Base-by-base conservation (phyloP, 768 basidiomycete genomes). In the Pholiota molesta region DNA sequence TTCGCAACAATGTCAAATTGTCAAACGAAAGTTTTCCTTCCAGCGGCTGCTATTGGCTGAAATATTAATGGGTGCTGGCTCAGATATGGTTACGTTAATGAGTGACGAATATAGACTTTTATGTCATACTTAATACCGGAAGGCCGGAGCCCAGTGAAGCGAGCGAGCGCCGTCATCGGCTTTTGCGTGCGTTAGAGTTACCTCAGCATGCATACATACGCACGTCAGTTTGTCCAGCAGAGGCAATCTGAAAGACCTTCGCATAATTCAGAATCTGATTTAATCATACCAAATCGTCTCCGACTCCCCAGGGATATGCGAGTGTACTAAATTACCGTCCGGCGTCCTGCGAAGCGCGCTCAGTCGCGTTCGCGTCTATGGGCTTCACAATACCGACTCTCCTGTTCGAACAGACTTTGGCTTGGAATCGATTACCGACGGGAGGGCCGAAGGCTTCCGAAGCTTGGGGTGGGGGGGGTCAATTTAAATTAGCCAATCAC, bases 21-120 rank as follows among this genome's bases (percentile, higher is more conserved):
- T 57, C 40, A 42, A 56, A 42, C 21, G 26, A 39, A 21, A 19
- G 23, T 49, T 17, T 23, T 37, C 31, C 29, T 47, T 58, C 33
- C 42, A n/a, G 10, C 31, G 57, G 11, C 23, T 21, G 11, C 47
- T 21, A 49, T 49, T 49, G 47, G 23, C 47, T 49, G 47, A 21
- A 49, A 49, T 23, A 49, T 7, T 7, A 23, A 14, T 13, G 21
- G 26, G 26, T 49, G 47, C 23, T 49, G 19, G 47, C 47, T 49
- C n/a, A 13, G 14, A 17, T 53, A 45, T 44, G 56, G 47, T 58
- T 58, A 58, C 57, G 57, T 51, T 29, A 58, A 35, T 26, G 23
- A 29, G 47, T 49, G 45, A 51, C 57, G 42, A 57, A 57, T 57
- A 44, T 57, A 57, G 56, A 47, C 56, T 57, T 58, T 58, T 58